Percentiles rank a stretch among this genome's conserved stretches.
Conservation (phyloP, 306 rosid genomes). For the Quillaja saponaria region DNA sequence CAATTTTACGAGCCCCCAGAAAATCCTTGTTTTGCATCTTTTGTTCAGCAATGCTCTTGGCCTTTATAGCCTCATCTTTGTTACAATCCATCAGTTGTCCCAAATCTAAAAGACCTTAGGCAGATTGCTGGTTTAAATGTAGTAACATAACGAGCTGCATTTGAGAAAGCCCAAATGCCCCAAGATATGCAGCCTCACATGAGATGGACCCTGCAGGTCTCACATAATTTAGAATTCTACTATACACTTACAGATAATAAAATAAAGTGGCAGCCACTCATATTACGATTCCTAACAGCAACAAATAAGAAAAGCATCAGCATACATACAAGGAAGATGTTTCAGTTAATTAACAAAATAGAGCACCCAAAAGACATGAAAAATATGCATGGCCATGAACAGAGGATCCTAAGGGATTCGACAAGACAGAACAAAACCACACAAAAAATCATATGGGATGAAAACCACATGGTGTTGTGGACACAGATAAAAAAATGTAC, state of each 20-base stretch:
- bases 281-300: slow-evolving; percentile 19
- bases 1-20: slow-evolving; percentile 66
- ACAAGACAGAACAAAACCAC: too few relatives aligned
- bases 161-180: slow-evolving; percentile 23
- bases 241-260: neutral
- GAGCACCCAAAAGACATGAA: too few relatives aligned
- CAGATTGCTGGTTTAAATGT: slow-evolving; percentile 28
- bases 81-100: slow-evolving; percentile 71
- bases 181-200: slow-evolving; percentile 15
- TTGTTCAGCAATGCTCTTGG: slow-evolving; percentile 74
- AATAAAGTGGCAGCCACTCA: slow-evolving; percentile 7
- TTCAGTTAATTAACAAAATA: slow-evolving; percentile 13
- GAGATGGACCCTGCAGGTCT: slow-evolving; percentile 40
- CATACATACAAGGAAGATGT: neutral
- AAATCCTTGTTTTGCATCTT: slow-evolving; percentile 86
- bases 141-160: slow-evolving; percentile 31
- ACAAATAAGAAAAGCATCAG: slow-evolving; percentile 10
- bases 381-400: too few relatives aligned
- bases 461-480: too few relatives aligned
- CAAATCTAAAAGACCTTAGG: slow-evolving; percentile 36
- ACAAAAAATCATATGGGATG: too few relatives aligned
- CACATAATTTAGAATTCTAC: slow-evolving; percentile 25
- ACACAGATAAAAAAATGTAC: too few relatives aligned
- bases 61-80: slow-evolving; percentile 93
- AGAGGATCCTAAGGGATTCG: too few relatives aligned